Base-by-base conservation (phyloP, 2,329 filamentous ascomycete genomes). In the Orbilia blumenaviensis region DNA sequence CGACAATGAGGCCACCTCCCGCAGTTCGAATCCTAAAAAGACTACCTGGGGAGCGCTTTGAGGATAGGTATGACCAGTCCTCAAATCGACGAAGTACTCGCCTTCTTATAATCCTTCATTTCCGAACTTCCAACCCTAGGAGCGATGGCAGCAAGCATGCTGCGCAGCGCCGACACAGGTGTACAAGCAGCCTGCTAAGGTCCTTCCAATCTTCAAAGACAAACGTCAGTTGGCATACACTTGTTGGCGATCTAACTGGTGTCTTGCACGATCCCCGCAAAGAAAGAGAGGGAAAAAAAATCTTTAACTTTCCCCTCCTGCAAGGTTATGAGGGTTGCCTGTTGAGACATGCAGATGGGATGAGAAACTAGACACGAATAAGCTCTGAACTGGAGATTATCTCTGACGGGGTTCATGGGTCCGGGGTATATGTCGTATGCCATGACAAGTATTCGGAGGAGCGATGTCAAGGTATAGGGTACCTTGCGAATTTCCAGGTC, bases 201-300 rank as follows among this genome's bases (percentile, higher is more conserved):
- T 25, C 61, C 48, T 25, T 54, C 41, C 14, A 25, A 44, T 46
- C 34, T 50, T 60, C 23, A 68, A 29, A 46, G 27, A 58, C n/a
- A 67, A 75, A 75, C 71, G 71, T 75, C 71, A 75, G 71, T 63
- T 64, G 44, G 63, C 71, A 68, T 56, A 29, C 36, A 66, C 48
- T 14, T 68, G 38, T 36, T 56, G 71, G 42, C 58, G 71, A 75
- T 75, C 71, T 36, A 68, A 67, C 63, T 21, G 34, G 10, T 60
- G 63, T 68, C 54, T 68, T 50, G 32, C 44, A 50, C 38, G 36
- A 68, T 63, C 56, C 64, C 56, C 71, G 63, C 63, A 64, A 63
- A 50, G 50, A 56, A 56, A n/a, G n/a, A n/a, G n/a, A n/a, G n/a
- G n/a, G n/a, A n/a, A 34, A 48, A 42, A 34, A 34, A 25, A 32